Base-by-base conservation (phyloP, 352 stramenopile genomes). In the Pythium coloratum region DNA sequence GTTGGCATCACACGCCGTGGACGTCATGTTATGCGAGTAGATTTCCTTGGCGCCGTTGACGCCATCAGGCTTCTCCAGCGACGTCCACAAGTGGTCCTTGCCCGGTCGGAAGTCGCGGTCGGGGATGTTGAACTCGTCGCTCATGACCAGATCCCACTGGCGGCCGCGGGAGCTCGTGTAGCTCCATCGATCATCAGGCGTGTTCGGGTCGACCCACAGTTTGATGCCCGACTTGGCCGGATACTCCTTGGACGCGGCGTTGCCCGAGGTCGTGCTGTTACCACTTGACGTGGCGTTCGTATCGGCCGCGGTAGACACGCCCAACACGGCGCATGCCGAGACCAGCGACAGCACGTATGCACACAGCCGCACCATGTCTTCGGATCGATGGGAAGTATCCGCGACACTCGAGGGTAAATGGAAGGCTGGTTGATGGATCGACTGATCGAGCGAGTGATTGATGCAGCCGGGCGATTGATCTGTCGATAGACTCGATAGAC, bases 61-160 rank as follows among this genome's bases (percentile, higher is more conserved):
- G 64, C 93, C 92, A 69, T 98, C 94, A 55, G 97, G 97, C 66
- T 98, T 98, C 53, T 98, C 78, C 44, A 97, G 80, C 5, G 94
- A 92, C 24, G 92, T 98, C 94, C 94, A 99, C 33, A 92, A 71
- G 40, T 97, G 93, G 77, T 98, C 96, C 32, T 86, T 70, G 9
- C 94, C 94, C 51, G 98, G 94, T 33, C 79, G 62, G 73, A 99
- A 98, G 38, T 67, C 88, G 30, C 96, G 84, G 57, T 86, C 81
- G 0, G 87, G 76, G 50, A 82, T 80, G 40, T 49, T 24, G 16
- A 49, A 49, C 40, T 49, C 40, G 40, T 49, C 40, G 40, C 40
- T 49, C 40, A 49, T 49, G 40, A 49, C 18, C 14, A 49, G 16
- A 24, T 49, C 40, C 40, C 40, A 49, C 24, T 24, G 13, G 14